A percentile compares a stretch with the other conserved stretches of the same genome.
phyloP scores from a whole-genome alignment of 2,329 filamentous ascomycete genomes.

The Cordyceps militaris region DNA sequence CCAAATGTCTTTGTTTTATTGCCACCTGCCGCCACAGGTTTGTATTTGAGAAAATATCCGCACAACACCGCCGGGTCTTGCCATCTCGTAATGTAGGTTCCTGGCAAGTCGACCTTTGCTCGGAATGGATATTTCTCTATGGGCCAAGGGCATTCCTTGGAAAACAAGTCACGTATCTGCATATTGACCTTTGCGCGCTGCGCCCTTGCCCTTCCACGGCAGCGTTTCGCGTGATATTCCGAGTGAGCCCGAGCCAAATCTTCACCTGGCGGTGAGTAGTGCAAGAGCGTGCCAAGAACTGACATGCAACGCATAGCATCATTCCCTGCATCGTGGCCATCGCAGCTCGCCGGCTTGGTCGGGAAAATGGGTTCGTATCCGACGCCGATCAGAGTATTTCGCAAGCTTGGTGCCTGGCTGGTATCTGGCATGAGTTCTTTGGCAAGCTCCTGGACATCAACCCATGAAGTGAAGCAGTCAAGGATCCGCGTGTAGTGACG shows the following conservation, averaged over 20 bases:
- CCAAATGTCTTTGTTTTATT: background rate
- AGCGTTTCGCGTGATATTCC: background rate
- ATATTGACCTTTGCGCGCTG: background rate
- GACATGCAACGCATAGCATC: background rate
- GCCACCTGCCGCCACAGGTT: conserved; percentile 2
- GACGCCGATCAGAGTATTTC: conserved; percentile 4
- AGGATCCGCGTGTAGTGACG: conserved; percentile 3
- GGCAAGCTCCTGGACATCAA: conserved; percentile 6
- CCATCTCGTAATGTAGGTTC: background rate
- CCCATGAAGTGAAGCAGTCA: conserved; percentile 2
- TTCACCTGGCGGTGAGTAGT: background rate
- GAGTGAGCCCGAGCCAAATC: background rate
- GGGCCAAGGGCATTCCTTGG: background rate
- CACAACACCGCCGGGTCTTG: background rate
- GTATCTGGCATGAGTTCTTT: background rate
- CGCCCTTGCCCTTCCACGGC: background rate
- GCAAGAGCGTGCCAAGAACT: background rate
- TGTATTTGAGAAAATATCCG: conserved; percentile 3
- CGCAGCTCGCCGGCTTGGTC: background rate
- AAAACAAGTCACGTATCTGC: background rate
- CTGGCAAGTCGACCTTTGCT: background rate
- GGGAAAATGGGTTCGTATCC: conserved; percentile 1
- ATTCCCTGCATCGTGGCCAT: conserved; percentile 2
- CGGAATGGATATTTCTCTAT: background rate
- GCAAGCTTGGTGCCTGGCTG: conserved; percentile 1